Evolutionary conservation across 2,329 filamentous ascomycete species (phyloP).

Genomic region (Botryotinia convoluta): DNA sequence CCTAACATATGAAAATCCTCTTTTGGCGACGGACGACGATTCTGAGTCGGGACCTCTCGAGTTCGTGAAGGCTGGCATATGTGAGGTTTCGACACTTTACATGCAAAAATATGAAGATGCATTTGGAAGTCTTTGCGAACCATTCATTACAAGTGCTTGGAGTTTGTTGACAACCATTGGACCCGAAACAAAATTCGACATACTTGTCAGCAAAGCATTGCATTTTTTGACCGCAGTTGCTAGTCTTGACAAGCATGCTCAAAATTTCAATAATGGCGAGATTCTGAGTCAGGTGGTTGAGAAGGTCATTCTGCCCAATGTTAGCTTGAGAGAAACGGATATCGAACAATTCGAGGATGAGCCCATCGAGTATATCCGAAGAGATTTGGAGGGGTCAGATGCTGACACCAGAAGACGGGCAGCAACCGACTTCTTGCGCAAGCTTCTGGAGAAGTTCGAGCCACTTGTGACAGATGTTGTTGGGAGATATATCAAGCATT

Average conservation of each 20-base stretch:
- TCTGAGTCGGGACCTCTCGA: slow-evolving; percentile 81
- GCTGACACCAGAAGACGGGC: slow-evolving; percentile 89
- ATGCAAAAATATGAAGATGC: slow-evolving; percentile 95
- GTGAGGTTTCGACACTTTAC: slow-evolving; percentile 84
- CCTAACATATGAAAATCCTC: slow-evolving; percentile 80
- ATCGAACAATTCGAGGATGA: slow-evolving; percentile 97
- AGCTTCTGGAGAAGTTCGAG: slow-evolving; percentile 87
- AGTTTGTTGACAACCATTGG: slow-evolving; percentile 83
- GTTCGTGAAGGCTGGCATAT: slow-evolving; percentile 88
- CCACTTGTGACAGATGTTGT: slow-evolving; percentile 82
- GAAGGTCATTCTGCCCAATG: slow-evolving; percentile 92
- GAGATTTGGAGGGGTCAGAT: slow-evolving; percentile 93
- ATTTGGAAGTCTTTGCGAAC: slow-evolving; percentile 74
- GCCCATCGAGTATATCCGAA: slow-evolving; percentile 95
- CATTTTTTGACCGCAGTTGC: slow-evolving; percentile 93
- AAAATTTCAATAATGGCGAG: slow-evolving; percentile 78
- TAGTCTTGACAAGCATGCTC: slow-evolving; percentile 71
- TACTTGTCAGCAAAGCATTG: slow-evolving; percentile 88
- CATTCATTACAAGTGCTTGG: slow-evolving; percentile 91
- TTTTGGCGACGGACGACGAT: slow-evolving; percentile 84
- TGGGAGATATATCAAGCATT: slow-evolving; percentile 80
- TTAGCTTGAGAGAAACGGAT: slow-evolving; percentile 87
- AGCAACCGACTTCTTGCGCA: slow-evolving; percentile 89
- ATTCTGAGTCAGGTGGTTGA: slow-evolving; percentile 86
- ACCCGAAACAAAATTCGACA: slow-evolving; percentile 87